A percentile compares a stretch with the other conserved stretches of the same genome.
Evolutionary conservation across 345 rosid genomes (phyloP).

Genomic region (Murraya paniculata): DNA sequence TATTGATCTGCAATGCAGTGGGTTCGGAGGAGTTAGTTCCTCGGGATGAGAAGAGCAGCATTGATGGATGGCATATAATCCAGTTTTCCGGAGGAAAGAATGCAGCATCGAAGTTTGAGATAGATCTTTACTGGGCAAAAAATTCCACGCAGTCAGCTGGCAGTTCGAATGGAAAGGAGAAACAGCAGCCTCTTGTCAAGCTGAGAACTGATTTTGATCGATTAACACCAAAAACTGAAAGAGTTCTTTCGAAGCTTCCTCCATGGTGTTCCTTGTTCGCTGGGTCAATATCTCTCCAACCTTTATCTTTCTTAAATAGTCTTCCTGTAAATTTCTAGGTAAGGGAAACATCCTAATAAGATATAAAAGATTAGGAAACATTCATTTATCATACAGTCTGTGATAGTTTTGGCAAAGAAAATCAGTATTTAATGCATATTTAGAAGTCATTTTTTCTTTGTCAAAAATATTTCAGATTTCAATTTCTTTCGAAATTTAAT

Average conservation of each 20-base stretch:
- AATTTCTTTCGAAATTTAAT: no score
- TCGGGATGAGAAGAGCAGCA: slow-evolving; percentile 48
- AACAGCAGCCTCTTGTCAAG: slow-evolving; percentile 55
- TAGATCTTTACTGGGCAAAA: slow-evolving; percentile 49
- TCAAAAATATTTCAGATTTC: no score
- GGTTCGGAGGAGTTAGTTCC: slow-evolving; percentile 51
- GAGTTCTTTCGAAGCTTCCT: slow-evolving; percentile 60
- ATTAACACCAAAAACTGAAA: slow-evolving; percentile 55
- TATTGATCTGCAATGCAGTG: slow-evolving; percentile 29
- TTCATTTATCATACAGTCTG: neutral
- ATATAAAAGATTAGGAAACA: neutral
- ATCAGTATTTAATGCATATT: no score
- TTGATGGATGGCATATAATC: slow-evolving; percentile 76
- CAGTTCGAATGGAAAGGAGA: slow-evolving; percentile 5
- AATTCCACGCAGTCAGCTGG: slow-evolving; percentile 19
- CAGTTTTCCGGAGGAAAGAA: slow-evolving; percentile 83
- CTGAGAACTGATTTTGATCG: slow-evolving; percentile 69
- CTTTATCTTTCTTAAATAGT: slow-evolving; percentile 59
- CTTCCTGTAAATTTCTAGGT: slow-evolving; percentile 55
- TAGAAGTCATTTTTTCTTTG: no score
- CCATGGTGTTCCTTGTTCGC: slow-evolving; percentile 80
- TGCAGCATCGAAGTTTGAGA: slow-evolving; percentile 53
- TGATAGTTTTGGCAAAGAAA: no score
- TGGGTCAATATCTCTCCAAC: slow-evolving; percentile 71
- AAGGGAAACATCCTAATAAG: neutral